Evolutionary conservation across 2,329 filamentous ascomycete genomes (phyloP), one percentile per base, ranked within the genome.

Genomic region (Pseudogymnoascus sp.): DNA sequence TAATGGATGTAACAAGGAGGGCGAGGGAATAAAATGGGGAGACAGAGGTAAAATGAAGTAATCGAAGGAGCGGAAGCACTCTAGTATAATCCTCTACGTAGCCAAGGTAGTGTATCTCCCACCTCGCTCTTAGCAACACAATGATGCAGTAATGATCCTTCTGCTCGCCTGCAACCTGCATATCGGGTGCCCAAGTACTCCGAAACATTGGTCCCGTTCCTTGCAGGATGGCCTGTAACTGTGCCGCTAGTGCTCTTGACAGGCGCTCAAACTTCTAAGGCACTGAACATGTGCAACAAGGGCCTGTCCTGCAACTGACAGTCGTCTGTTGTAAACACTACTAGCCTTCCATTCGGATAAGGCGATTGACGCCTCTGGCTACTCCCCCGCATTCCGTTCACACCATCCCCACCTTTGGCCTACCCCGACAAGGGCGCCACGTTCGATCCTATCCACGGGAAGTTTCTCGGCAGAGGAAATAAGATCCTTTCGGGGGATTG

Each of bases 401-500:
- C 27, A 15, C 40, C 59, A 29, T 45, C 25, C 8, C 21, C n/a
- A 10, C 59, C 40, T 33, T 15, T 64, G 25, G 61, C 58, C 13
- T 64, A 60, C 36, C 63, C 63, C 5, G 52, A 64, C 55, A 64
- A 64, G 58, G 62, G 60, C 10, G 61, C 60, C 29, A 36, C 40
- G 21, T 64, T 64, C 58, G 63, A 64, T 35, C 27, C 27, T 10
- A 60, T 64, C 31, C 60, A 62, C 15, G 45, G 60, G 7, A 59
- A 37, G 8, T 64, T 64, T 21, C 61, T 61, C 7, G 60, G 60
- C 4, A 55, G 62, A 60, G 63, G 61, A 12, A 52, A 61, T 1
- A 62, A 64, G 29, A 37, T 52, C n/a, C 58, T 62, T 13, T 48
- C 42, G 42, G 74, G 77, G 60, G 75, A 77, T 61, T 77, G 74